Conservation (phyloP, 75 land plant species). For the Chamaecyparis obtusa region DNA sequence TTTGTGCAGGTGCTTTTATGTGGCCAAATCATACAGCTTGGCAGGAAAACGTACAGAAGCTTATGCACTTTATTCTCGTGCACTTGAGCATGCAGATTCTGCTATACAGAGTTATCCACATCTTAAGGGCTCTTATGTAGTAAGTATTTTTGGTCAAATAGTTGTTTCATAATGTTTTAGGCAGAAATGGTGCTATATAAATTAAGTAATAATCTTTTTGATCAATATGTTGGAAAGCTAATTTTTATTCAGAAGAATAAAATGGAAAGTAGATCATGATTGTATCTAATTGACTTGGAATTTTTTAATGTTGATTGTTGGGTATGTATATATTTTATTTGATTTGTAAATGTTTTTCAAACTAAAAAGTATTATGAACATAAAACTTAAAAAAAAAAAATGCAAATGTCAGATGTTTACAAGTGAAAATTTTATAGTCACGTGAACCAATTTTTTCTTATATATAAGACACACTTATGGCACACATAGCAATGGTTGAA, state of each 20-base stretch:
- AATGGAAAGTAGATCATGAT: background rate
- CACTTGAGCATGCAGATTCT: constrained; percentile 61
- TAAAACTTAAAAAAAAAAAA: too few species aligned
- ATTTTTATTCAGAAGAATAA: background rate
- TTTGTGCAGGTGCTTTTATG: constrained; percentile 75
- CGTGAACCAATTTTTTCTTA: too few species aligned
- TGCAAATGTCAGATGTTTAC: too few species aligned
- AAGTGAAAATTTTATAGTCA: too few species aligned
- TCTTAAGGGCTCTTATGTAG: constrained; percentile 31
- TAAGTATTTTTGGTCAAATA: constrained; percentile 10
- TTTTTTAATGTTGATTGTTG: background rate
- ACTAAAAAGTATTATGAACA: background rate
- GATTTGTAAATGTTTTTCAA: background rate
- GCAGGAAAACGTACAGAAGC: constrained; percentile 87
- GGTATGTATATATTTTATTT: background rate
- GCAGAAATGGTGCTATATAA: background rate
- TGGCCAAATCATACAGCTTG: constrained; percentile 78
- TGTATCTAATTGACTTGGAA: background rate
- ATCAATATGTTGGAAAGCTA: background rate
- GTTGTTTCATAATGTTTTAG: background rate
- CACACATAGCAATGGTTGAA: too few species aligned
- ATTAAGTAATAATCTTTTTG: background rate
- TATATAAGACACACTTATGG: too few species aligned
- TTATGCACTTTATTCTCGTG: constrained; percentile 63
- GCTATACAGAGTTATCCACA: constrained; percentile 36